Base-by-base conservation (phyloP, 2,329 filamentous ascomycete genomes). In the Aspergillus oerlinghausenensis region DNA sequence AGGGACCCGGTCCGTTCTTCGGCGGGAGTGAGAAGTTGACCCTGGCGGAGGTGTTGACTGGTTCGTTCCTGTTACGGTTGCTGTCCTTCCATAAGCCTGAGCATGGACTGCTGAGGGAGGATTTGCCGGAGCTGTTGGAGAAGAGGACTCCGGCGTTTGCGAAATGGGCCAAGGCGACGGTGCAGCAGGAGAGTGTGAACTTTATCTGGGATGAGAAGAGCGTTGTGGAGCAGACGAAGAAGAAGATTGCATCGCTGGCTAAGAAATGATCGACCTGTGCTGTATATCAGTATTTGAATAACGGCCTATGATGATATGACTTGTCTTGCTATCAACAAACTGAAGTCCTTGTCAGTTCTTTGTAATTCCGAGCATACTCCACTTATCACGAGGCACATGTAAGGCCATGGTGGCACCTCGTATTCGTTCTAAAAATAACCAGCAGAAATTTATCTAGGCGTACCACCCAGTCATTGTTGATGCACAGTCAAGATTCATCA, bases 1-100 rank as follows among this genome's bases (percentile, higher is more conserved):
- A 69, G 1, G 63, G 66, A 49, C 63, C 69, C 43, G 71, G 71
- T 0, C 86, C 86, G 0, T 89, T 85, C 70, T 89, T 88, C 68
- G 84, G 82, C 2, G 87, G 86, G 0, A 84, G 80, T 52, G 76
- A 82, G 21, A 84, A 76, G 67, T 68, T 92, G 43, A 93, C 89
- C 0, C 73, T 92, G 38, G 90, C 86, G 10, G 90, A 94, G 82
- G 89, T 23, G 28, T 52, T 65, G 56, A 61, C 54, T 11, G 61
- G 63, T 2, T 85, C 88, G 0, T 91, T 92, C 68, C 67, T 89
- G 9, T 67, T 91, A 21, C 80, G 88, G 1, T 68, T 87, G 21
- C 77, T 85, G 48, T 72, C 77, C 1, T 78, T 84, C 28, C 67
- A 79, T 0, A 84, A 86, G 66, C 75, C 82, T 23, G 77, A 77